Base-by-base conservation (phyloP, 345 rosid species). In the Sonneratia caseolaris region DNA sequence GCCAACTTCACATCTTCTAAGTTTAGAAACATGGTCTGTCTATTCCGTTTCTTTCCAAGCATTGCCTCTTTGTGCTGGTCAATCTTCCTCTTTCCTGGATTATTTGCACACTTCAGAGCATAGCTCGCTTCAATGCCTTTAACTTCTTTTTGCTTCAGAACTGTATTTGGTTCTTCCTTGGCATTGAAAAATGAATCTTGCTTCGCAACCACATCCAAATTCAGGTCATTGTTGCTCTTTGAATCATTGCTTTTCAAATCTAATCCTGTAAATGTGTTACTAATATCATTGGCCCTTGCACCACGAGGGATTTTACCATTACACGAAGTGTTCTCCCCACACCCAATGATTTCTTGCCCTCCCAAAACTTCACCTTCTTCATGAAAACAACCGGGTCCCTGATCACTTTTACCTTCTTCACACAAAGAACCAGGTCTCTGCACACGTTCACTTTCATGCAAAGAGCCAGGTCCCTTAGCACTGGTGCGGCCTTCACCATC, bases 1-100 rank as follows among this genome's bases (percentile, higher is more conserved):
- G 88, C 96, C 86, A 92, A 98, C 85, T 89, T 96, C 80, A 88
- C 97, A 79, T 91, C 99, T 81, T 96, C 99, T 74, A 91, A 70
- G 73, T 91, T 87, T 61, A 96, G 89, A 82, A 96, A 86, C 91
- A 90, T 72, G 47, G 96, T 96, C 87, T 96, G 97, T 69, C 99
- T 82, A 80, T 78, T 86, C 49, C 99, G 98, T 79, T 87, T 95
- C 90, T 95, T 95, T 53, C 99, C 99, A 72, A 92, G 81, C 99
- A 95, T 95, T 66, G 90, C 90, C 82, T 92, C 99, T 80, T 92
- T 95, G 40, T 89, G 99, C 21, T 89, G 89, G 75, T 95, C 98
- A 68, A 90, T 83, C 85, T 86, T 95, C 85, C 97, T 86, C 88
- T 91, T 96, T 32, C 83, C 92, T 19, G 70, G 78, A 76, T 80